phyloP scores from a whole-genome alignment of 169 alveolate species.

The Condylostoma magnum region DNA sequence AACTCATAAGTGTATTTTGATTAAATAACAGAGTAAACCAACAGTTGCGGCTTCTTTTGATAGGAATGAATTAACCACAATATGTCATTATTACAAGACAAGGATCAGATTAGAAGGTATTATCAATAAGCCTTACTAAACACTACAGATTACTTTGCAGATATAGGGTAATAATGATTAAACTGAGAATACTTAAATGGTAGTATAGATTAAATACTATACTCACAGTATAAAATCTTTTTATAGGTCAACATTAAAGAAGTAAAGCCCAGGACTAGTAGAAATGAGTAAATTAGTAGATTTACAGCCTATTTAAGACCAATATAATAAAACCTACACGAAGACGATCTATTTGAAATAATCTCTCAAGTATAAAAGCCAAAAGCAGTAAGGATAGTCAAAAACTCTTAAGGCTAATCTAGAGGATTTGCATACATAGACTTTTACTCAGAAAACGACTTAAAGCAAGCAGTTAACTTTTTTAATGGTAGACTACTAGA shows the following conservation, averaged over 20 bases:
- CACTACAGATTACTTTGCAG: not conserved
- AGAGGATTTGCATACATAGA: slow-evolving; percentile 20
- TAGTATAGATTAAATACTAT: not conserved
- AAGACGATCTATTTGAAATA: slow-evolving; percentile 2
- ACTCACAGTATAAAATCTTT: not conserved
- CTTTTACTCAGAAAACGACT: not conserved
- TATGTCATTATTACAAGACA: not conserved
- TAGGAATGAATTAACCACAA: not conserved
- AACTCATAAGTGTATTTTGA: not conserved
- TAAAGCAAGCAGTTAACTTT: not conserved
- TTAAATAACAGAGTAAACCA: slow-evolving; percentile 1
- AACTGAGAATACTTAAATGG: slow-evolving; percentile 7
- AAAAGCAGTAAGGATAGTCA: slow-evolving; percentile 13
- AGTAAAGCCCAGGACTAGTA: not conserved
- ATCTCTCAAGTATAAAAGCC: not conserved
- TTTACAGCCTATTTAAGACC: slow-evolving; percentile 1
- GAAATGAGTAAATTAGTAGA: not conserved
- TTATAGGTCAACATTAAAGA: not conserved
- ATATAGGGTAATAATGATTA: not conserved
- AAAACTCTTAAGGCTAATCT: slow-evolving; percentile 19
- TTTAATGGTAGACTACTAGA: not conserved
- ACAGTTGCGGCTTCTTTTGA: not conserved
- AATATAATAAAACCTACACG: not conserved
- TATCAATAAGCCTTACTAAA: slow-evolving; percentile 12
- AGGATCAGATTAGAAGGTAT: not conserved